These are phyloP conservation scores for Globisporangium cystogenes DNA, from an alignment of 352 stramenopile genomes.

Conservation along the genomic window DNA sequence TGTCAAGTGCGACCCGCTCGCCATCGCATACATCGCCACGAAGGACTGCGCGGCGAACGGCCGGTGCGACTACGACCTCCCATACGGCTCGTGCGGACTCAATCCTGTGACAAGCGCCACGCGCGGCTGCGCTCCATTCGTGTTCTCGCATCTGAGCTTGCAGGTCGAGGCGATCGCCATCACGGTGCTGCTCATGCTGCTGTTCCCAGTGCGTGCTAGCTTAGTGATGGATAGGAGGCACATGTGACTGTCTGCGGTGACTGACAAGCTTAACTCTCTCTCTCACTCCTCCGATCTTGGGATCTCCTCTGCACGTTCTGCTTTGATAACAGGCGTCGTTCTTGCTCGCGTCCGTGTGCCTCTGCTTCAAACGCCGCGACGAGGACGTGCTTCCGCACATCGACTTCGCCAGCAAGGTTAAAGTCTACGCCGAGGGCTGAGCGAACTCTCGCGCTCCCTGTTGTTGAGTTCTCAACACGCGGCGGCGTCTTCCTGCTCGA, in stretches of 20 bases:
- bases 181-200: conserved; percentile 25
- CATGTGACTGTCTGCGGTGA: background rate
- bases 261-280: background rate
- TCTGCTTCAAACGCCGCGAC: conserved; percentile 71
- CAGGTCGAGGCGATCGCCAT: conserved; percentile 42
- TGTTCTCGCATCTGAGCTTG: conserved; percentile 28
- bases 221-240: background rate
- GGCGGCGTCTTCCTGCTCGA: background rate
- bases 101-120: conserved; percentile 43
- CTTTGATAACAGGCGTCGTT: conserved; percentile 30
- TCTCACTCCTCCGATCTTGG: background rate
- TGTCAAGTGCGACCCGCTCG: conserved; percentile 21
- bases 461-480: background rate
- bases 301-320: too few relatives aligned
- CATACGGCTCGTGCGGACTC: conserved; percentile 49
- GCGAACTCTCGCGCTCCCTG: background rate
- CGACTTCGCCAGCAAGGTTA: conserved; percentile 49
- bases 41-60: conserved; percentile 34
- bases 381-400: conserved; percentile 59
- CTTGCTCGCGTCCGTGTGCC: conserved; percentile 39
- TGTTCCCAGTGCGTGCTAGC: conserved; percentile 37
- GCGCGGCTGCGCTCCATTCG: conserved; percentile 48
- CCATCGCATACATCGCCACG: conserved; percentile 35
- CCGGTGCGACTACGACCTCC: conserved; percentile 54
- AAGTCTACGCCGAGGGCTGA: conserved; percentile 31